Evolutionary conservation across 2,329 filamentous ascomycete species (phyloP).

Genomic region (Aureobasidium leucospermi): DNA sequence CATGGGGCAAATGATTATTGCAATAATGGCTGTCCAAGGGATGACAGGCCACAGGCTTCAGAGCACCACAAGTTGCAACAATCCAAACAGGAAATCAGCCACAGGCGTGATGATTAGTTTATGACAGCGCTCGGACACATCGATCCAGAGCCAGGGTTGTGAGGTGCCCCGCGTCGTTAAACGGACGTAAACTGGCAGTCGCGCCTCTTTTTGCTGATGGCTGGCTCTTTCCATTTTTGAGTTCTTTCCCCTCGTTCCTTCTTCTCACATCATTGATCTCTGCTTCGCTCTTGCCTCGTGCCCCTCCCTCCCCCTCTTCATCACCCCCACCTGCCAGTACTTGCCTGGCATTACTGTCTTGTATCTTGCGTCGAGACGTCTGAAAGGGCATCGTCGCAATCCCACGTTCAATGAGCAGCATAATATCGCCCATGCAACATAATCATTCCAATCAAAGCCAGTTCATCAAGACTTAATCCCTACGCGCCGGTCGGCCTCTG

Average conservation of each 20-base stretch:
- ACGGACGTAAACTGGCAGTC: neutral
- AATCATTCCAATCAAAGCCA: slow-evolving; percentile 21
- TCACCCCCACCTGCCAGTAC: neutral
- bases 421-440: slow-evolving; percentile 19
- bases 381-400: slow-evolving; percentile 13
- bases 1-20: neutral
- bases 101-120: slow-evolving; percentile 9
- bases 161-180: slow-evolving; percentile 1
- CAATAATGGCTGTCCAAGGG: neutral
- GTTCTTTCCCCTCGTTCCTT: slow-evolving; percentile 21
- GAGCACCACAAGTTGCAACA: slow-evolving; percentile 13
- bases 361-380: slow-evolving; percentile 10
- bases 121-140: slow-evolving; percentile 5
- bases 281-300: slow-evolving; percentile 1
- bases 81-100: slow-evolving; percentile 11
- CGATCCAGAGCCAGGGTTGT: neutral
- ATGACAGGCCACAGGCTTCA: neutral
- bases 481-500: slow-evolving; percentile 29
- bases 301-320: slow-evolving; percentile 16
- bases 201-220: neutral
- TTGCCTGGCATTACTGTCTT: neutral
- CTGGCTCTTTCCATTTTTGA: slow-evolving; percentile 3
- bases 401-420: slow-evolving; percentile 19
- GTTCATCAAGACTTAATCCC: slow-evolving; percentile 31
- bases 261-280: slow-evolving; percentile 18